These are phyloP conservation scores for Carnegiea gigantea DNA, from an alignment of 179 eudicot species.

Conservation along the genomic window DNA sequence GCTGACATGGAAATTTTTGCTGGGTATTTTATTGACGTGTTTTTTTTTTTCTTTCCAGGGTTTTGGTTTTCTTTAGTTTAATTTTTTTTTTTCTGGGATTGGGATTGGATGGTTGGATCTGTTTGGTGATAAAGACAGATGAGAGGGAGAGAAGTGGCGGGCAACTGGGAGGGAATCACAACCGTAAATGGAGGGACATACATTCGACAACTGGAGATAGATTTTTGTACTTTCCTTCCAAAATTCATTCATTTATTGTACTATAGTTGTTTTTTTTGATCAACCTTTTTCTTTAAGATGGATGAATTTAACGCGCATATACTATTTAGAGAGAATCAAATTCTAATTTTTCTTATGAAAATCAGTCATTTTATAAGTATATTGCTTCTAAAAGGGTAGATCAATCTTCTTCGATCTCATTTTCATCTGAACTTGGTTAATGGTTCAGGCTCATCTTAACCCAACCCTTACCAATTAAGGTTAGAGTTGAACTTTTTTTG, in stretches of 20 bases:
- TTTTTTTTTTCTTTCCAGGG: neutral
- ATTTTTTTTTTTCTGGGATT: neutral
- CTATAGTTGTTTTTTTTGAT: neutral
- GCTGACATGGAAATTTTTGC: slow-evolving; percentile 23
- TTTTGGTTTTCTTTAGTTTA: neutral
- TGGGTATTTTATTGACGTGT: neutral
- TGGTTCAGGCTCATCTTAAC: too few relatives aligned
- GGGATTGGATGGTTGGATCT: neutral
- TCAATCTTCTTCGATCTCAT: too few relatives aligned
- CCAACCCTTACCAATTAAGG: too few relatives aligned
- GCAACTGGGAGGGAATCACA: slow-evolving; percentile 14
- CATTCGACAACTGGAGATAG: slow-evolving; percentile 6
- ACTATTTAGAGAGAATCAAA: too few relatives aligned
- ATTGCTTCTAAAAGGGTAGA: too few relatives aligned
- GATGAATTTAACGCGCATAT: too few relatives aligned
- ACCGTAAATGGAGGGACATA: slow-evolving; percentile 27
- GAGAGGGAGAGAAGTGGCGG: neutral
- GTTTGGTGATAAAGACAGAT: slow-evolving; percentile 15
- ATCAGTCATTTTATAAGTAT: too few relatives aligned
- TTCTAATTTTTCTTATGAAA: too few relatives aligned
- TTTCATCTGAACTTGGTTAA: too few relatives aligned
- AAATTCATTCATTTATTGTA: neutral
- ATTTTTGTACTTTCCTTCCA: neutral
- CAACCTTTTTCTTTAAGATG: neutral
- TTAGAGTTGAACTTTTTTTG: too few relatives aligned